Base-by-base conservation (phyloP, 768 basidiomycete species). In the Lentinula guzmanii region DNA sequence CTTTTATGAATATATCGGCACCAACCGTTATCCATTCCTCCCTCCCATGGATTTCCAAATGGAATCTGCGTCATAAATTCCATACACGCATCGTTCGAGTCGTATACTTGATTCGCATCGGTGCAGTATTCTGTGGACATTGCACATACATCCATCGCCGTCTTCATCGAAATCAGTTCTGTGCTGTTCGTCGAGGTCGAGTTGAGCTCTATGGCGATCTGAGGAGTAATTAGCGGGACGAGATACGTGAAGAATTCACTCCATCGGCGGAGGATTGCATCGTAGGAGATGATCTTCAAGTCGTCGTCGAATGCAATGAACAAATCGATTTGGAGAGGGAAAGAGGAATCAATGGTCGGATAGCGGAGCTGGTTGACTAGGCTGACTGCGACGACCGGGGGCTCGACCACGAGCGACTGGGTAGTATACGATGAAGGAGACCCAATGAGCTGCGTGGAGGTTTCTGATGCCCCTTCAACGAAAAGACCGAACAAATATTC, bases 401-500 rank as follows among this genome's bases (percentile, higher is more conserved):
- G 56, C 15, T 62, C 57, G 28, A 62, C 58, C 9, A 51, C 57
- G 9, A 59, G 56, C 5, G 56, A 52, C 18, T 62, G 62, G 33
- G 45, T 58, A 1, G 50, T 50, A 15, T 45, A 42, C 8, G 37
- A 42, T 6, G 41, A 42, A 33, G 61, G 61, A 10, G 54, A 21
- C 15, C 53, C 61, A 3, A 62, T 46, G 54, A 62, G 61, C 24
- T 62, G 61, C 13, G 61, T 62, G 41, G 52, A 58, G 13, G 42
- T 62, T n/a, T 42, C 37, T 33, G 43, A 33, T 21, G 61, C 39
- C 3, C 42, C 54, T 15, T 54, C 43, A n/a, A 15, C 45, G 43
- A 62, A 62, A 4, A 62, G 34, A 16, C 61, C 61, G n/a, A 55
- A 48, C 10, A 62, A 37, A n/a, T 62, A 62, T 15, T 62, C 61